These are phyloP conservation scores for Dactylellina cionopaga DNA, from an alignment of 2,329 filamentous ascomycete genomes.

Conservation along the genomic window DNA sequence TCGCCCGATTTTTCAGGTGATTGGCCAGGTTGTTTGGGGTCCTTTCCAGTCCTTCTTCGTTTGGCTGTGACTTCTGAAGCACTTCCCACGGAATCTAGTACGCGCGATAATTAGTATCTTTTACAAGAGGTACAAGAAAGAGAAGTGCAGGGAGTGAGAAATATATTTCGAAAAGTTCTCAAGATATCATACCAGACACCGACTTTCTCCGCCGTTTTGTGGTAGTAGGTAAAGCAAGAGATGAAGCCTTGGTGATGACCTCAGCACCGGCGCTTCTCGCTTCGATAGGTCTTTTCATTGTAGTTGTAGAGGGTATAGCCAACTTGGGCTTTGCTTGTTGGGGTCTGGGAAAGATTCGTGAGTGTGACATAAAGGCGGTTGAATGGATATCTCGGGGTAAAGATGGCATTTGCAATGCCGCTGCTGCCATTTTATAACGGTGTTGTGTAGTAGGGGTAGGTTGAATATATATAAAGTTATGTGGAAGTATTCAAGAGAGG, in stretches of 20 bases:
- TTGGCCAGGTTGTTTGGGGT: slow-evolving; percentile 34
- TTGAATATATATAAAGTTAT: slow-evolving; percentile 3
- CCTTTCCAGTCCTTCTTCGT: slow-evolving; percentile 26
- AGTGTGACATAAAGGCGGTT: slow-evolving; percentile 41
- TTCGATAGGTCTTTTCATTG: slow-evolving; percentile 34
- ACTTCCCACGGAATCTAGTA: slow-evolving; percentile 33
- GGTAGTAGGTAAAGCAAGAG: slow-evolving; percentile 25
- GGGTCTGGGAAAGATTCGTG: slow-evolving; percentile 22
- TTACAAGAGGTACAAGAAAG: no score
- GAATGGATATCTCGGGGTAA: slow-evolving; percentile 37
- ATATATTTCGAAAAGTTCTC: not conserved
- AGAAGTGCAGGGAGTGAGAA: not conserved
- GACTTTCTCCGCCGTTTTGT: slow-evolving; percentile 42
- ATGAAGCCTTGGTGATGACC: slow-evolving; percentile 31
- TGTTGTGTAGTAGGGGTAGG: not conserved
- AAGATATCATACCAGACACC: slow-evolving; percentile 43
- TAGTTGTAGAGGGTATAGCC: slow-evolving; percentile 31
- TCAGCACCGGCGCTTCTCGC: slow-evolving; percentile 23
- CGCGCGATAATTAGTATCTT: slow-evolving; percentile 26
- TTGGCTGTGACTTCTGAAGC: slow-evolving; percentile 32
- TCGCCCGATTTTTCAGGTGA: slow-evolving; percentile 46
- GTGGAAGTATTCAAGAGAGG: not conserved
- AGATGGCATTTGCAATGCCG: slow-evolving; percentile 50
- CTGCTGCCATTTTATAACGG: slow-evolving; percentile 47
- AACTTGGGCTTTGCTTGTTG: slow-evolving; percentile 44